These are phyloP conservation scores for Durio zibethinus DNA, from an alignment of 345 rosid genomes.

Conservation along the genomic window DNA sequence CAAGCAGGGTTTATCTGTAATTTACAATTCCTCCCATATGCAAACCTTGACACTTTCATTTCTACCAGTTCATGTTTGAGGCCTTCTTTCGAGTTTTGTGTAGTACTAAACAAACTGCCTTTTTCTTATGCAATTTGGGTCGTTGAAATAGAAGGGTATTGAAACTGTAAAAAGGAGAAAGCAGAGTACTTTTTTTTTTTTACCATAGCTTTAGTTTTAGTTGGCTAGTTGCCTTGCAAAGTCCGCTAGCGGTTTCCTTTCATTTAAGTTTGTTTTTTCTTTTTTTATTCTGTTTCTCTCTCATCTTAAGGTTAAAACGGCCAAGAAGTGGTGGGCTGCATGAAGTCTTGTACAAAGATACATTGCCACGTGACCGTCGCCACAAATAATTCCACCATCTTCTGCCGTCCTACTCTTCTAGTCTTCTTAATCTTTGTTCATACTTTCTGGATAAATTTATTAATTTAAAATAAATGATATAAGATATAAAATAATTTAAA, in stretches of 20 bases:
- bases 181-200: too few relatives aligned
- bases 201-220: too few relatives aligned
- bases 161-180: background rate
- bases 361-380: slow-evolving; percentile 43
- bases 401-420: background rate
- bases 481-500: too few relatives aligned
- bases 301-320: slow-evolving; percentile 20
- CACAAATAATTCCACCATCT: slow-evolving; percentile 11
- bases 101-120: background rate
- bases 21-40: background rate
- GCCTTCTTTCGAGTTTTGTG: background rate
- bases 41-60: background rate
- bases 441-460: too few relatives aligned
- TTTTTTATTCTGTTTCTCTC: background rate
- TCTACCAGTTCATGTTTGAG: background rate
- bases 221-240: slow-evolving; percentile 6
- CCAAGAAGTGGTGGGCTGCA: slow-evolving; percentile 28
- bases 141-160: background rate
- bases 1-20: background rate
- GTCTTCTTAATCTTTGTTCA: too few relatives aligned
- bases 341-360: slow-evolving; percentile 23
- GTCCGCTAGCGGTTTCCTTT: slow-evolving; percentile 18
- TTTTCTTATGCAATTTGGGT: background rate
- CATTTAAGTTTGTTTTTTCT: too few relatives aligned
- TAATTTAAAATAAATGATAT: too few relatives aligned